Evolutionary conservation across 352 stramenopile genomes (phyloP).

Genomic region (Pythium biforme): DNA sequence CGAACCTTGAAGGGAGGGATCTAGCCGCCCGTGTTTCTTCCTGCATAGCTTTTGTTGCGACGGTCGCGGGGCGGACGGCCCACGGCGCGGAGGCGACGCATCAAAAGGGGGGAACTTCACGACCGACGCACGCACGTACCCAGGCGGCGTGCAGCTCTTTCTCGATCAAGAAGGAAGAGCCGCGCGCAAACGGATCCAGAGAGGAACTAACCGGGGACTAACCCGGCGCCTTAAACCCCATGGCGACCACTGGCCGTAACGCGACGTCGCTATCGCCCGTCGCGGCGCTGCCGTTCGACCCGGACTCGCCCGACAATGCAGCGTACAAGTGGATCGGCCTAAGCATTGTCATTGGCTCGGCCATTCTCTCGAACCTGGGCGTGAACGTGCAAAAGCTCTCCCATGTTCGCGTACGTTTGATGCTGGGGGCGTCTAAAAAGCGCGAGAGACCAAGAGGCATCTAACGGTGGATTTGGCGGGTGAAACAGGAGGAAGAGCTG

Average conservation of each 20-base stretch:
- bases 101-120: neutral
- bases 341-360: conserved; percentile 72
- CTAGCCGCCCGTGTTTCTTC: conserved; percentile 10
- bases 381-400: conserved; percentile 88
- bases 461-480: neutral
- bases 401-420: conserved; percentile 62
- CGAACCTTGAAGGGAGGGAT: conserved; percentile 26
- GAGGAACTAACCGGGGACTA: no score
- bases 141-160: neutral
- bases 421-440: neutral
- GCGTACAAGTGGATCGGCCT: conserved; percentile 85
- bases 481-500: conserved; percentile 58
- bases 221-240: no score
- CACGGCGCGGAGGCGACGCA: neutral
- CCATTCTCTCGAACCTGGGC: conserved; percentile 81
- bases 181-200: no score
- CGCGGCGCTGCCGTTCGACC: conserved; percentile 22
- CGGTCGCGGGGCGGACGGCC: neutral
- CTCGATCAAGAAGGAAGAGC: neutral
- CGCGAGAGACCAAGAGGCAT: neutral
- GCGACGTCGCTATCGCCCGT: conserved; percentile 9
- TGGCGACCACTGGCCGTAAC: conserved; percentile 18
- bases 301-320: conserved; percentile 39
- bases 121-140: neutral
- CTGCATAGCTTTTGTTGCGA: neutral